Evolutionary conservation across 371 early-diverging fungal species (phyloP).

Genomic region (Gilbertella persicaria): DNA sequence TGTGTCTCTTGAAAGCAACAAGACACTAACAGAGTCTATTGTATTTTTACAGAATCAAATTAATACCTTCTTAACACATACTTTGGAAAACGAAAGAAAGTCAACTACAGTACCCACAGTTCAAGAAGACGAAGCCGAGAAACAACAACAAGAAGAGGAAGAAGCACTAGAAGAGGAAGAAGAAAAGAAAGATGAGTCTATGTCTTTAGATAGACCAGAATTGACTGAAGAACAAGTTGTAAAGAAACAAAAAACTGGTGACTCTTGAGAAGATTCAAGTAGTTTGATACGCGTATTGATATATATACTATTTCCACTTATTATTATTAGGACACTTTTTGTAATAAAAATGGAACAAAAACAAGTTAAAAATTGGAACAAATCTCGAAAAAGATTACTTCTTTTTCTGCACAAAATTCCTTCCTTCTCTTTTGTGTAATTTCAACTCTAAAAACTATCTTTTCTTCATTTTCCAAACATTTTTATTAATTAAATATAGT

Average conservation of each 20-base stretch:
- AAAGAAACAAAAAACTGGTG: conserved; percentile 11
- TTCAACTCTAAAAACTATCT: no score
- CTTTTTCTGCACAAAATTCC: no score
- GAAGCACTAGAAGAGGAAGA: conserved; percentile 5
- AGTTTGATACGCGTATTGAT: conserved; percentile 1
- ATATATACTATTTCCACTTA: no score
- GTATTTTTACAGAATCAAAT: conserved; percentile 8
- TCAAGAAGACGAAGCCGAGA: conserved; percentile 7
- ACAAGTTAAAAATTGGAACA: no score
- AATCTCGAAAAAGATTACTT: no score
- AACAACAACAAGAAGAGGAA: conserved; percentile 13
- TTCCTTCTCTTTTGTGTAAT: no score
- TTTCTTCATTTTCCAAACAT: no score
- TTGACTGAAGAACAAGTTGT: conserved; percentile 4
- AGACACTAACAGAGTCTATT: conserved; percentile 10
- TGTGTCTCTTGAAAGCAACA: conserved; percentile 1
- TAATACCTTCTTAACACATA: conserved; percentile 15
- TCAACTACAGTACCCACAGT: conserved; percentile 1
- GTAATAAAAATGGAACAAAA: no score
- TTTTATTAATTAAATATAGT: no score
- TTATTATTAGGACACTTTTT: conserved; percentile 5
- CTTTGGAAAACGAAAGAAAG: conserved; percentile 17
- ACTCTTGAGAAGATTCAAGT: not conserved
- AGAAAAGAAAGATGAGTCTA: conserved; percentile 8
- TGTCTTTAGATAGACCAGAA: conserved; percentile 12